phyloP scores from a whole-genome alignment of 768 basidiomycete species.

The Suillus subluteus region DNA sequence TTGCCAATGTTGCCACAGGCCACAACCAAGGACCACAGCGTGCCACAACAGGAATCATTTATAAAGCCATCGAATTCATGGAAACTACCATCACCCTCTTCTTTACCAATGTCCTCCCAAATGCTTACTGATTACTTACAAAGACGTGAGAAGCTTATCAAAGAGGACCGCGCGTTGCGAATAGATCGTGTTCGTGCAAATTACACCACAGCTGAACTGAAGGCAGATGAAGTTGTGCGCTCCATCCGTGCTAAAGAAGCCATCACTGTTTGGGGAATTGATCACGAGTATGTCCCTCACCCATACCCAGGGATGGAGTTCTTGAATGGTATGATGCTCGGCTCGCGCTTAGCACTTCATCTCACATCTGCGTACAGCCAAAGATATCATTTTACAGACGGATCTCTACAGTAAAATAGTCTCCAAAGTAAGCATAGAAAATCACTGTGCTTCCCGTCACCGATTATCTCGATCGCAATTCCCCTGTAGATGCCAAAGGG shows the following conservation, averaged over 20 bases:
- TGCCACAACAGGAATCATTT: neutral
- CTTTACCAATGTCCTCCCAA: neutral
- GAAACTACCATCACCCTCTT: too few species aligned
- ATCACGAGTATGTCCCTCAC: constrained; percentile 55
- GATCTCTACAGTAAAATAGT: constrained; percentile 42
- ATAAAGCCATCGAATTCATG: neutral
- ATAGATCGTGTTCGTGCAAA: constrained; percentile 40
- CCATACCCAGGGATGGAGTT: constrained; percentile 80
- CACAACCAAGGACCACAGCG: neutral
- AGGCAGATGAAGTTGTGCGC: constrained; percentile 61
- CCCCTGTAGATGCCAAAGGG: constrained; percentile 51
- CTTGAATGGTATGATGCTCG: constrained; percentile 52
- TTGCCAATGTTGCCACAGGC: neutral
- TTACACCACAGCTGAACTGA: constrained; percentile 42
- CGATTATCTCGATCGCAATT: neutral
- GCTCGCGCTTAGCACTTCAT: neutral
- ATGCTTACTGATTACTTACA: constrained; percentile 16
- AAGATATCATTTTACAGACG: constrained; percentile 39
- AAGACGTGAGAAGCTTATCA: constrained; percentile 33
- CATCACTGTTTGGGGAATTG: constrained; percentile 55
- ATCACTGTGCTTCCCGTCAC: neutral
- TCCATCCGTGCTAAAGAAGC: constrained; percentile 57
- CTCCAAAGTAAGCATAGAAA: constrained; percentile 32
- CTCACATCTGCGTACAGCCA: constrained; percentile 24
- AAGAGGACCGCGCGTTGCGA: constrained; percentile 52